Evolutionary conservation across 2,329 filamentous ascomycete species (phyloP), one percentile per base, ranked within the genome.

Genomic region (Neofusicoccum cordaticola): DNA sequence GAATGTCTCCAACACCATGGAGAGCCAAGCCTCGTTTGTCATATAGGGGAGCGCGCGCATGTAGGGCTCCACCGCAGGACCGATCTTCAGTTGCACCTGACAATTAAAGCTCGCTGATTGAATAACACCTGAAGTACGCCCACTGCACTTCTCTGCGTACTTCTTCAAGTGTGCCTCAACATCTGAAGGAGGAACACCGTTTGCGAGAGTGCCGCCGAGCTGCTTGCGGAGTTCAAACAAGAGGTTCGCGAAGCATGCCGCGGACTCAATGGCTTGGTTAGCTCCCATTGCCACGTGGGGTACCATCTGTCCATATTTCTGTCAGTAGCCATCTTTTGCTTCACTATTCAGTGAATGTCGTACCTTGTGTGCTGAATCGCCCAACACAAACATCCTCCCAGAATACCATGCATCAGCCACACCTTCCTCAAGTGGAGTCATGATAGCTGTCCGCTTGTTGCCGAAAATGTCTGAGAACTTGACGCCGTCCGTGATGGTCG

Each of bases 321-420:
- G 39, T 37, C 3, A 31, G 11, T 4, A 45, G 22, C 22, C 22
- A 12, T 35, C 35, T 8, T 39, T 13, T 52, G 27, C 3, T 8
- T 12, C 17, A 27, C 4, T 45, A 4, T 34, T 57, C 27, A 5
- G 27, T 31, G 27, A 31, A 31, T 5, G 19, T 50, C 27, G 63
- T 68, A 75, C 77, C 72, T 81, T 82, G 66, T 82, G 79, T 5
- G 74, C 77, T 1, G 79, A 71, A 65, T 82, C 80, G 0, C 79
- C 80, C 9, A 81, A 71, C 1, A 74, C 68, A 1, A 81, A 70
- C 2, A 79, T 74, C 12, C 80, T 70, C 15, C 74, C 71, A 39
- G 72, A 78, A 57, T 76, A 72, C 76, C 79, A 81, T 37, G 72
- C 71, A 8, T 74, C 67, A 11, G 78, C 73, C 1, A 79, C 72